These are phyloP conservation scores for Apiotrichum akiyoshidainum DNA, from an alignment of 1,284 basidiomycete species.

Conservation along the genomic window DNA sequence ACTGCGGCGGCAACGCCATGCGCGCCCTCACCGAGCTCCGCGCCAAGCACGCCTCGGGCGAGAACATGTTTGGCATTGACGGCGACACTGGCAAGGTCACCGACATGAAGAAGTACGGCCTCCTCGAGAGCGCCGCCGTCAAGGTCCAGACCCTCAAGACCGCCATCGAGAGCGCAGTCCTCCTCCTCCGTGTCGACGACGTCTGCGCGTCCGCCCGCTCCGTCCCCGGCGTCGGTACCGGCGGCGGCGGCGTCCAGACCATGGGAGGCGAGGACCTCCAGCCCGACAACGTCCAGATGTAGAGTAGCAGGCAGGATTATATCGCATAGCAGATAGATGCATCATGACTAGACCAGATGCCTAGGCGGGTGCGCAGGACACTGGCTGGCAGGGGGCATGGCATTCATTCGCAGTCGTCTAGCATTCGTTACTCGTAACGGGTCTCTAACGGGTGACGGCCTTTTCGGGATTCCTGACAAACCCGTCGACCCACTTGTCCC, in stretches of 20 bases:
- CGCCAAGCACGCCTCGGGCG: conserved; percentile 92
- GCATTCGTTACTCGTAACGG: neutral
- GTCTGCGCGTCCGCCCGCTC: conserved; percentile 74
- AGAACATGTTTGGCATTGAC: conserved; percentile 87
- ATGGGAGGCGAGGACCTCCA: conserved; percentile 39
- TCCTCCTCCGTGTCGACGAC: conserved; percentile 90
- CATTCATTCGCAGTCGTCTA: neutral
- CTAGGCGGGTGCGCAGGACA: too few species aligned
- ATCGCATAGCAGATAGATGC: neutral
- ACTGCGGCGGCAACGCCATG: conserved; percentile 92
- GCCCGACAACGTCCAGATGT: conserved; percentile 14
- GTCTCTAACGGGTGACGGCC: conserved; percentile 12
- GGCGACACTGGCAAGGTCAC: conserved; percentile 92
- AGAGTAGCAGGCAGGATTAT: neutral
- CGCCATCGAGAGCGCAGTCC: conserved; percentile 89
- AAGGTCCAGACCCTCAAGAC: conserved; percentile 99
- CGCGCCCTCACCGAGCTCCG: conserved; percentile 77
- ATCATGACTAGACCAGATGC: neutral
- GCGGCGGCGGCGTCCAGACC: conserved; percentile 45
- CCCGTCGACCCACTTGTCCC: conserved; percentile 21
- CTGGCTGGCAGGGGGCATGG: too few species aligned
- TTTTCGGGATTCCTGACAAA: conserved; percentile 23
- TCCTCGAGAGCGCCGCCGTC: conserved; percentile 93
- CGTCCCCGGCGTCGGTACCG: conserved; percentile 26
- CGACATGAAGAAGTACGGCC: conserved; percentile 90